Evolutionary conservation across 202 grass and related monocot genomes (phyloP).

Genomic region (Hordeum pubiflorum): DNA sequence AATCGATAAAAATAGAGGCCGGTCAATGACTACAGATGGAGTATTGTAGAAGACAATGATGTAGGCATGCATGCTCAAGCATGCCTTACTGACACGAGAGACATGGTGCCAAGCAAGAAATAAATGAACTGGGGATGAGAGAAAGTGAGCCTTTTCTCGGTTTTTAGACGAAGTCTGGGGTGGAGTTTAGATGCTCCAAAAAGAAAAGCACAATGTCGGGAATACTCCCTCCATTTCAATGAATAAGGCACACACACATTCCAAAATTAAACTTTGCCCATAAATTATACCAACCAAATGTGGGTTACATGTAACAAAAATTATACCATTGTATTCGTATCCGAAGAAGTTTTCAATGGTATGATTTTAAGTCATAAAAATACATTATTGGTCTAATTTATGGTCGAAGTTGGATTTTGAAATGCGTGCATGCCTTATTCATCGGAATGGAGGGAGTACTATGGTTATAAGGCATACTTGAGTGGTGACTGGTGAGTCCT

Average conservation of each 20-base stretch:
- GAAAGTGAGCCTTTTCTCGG: not conserved
- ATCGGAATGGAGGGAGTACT: too few species aligned
- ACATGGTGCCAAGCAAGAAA: not conserved
- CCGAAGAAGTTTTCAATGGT: too few species aligned
- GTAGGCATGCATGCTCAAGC: not conserved
- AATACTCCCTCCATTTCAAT: not conserved
- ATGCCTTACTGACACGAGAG: not conserved
- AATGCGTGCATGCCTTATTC: too few species aligned
- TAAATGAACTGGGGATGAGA: not conserved
- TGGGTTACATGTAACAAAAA: too few species aligned
- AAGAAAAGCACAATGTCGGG: not conserved
- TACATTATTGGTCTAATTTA: too few species aligned
- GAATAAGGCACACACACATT: too few species aligned
- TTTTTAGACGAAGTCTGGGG: not conserved
- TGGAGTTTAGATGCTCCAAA: not conserved
- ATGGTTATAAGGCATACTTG: too few species aligned
- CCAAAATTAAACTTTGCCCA: too few species aligned
- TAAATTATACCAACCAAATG: too few species aligned
- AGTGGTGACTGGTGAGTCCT: not conserved
- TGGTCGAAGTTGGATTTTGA: too few species aligned
- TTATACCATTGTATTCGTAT: too few species aligned
- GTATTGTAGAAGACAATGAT: not conserved
- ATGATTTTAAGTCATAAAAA: too few species aligned
- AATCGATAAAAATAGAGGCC: not conserved
- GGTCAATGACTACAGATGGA: not conserved